Base-by-base conservation (phyloP, 352 stramenopile genomes). In the Globisporangium lucens region DNA sequence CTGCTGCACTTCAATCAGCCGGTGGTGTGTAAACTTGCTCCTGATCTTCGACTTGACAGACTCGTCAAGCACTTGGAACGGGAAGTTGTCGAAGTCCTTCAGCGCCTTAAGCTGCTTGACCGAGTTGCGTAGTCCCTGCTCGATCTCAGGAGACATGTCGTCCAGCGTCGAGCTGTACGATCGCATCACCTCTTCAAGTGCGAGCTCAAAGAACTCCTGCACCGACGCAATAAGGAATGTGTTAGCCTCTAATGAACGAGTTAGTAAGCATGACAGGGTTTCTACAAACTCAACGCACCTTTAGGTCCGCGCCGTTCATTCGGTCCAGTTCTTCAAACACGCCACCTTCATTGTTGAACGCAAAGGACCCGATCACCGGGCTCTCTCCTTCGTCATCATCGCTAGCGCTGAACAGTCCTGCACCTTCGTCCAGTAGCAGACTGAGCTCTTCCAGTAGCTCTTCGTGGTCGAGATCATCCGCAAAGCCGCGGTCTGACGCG, bases 281-380 rank as follows among this genome's bases (percentile, higher is more conserved):
- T 24, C 17, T 22, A 22, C 43, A 51, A 22, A 51, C 17, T 24
- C 57, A 52, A 47, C 69, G 7, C 38, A 90, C 81, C 79, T 91
- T 89, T 15, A 93, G 67, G 52, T 89, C 81, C 41, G 84, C 80
- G 41, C 83, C 85, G 59, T 91, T 73, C 83, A 93, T 90, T 30
- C 67, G 78, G 68, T 90, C 78, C 13, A 93, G 72, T 51, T 81
- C 56, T 59, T 91, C 83, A 62, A 89, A 90, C 51, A 78, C 79
- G 27, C 79, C 80, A 15, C 74, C 76, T 52, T 82, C 72, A 55
- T 77, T 89, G 20, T 74, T 88, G 35, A 90, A 90, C 30, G 75
- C 79, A 71, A 90, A 89, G 29, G 78, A 74, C 0, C 77, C 81
- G 17, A 82, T 70, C 51, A 89, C 74, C 6, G 75, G 72, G 55